Evolutionary conservation across 2,329 filamentous ascomycete species (phyloP).

Genomic region (Madurella fahalii): DNA sequence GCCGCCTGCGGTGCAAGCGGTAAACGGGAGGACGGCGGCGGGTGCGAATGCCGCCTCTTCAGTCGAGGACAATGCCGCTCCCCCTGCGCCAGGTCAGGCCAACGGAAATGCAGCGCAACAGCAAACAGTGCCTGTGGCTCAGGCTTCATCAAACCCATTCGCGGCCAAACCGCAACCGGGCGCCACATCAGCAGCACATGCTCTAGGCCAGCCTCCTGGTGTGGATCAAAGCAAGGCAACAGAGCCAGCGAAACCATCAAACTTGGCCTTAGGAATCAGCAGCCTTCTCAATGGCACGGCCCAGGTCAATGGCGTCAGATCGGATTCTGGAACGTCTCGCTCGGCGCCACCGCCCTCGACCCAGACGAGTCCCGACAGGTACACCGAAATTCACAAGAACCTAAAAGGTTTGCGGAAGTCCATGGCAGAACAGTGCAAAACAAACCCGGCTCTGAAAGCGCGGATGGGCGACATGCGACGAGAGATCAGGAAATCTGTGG

Average conservation of each 20-base stretch:
- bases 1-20: constrained; percentile 12
- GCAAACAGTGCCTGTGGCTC: neutral
- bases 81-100: neutral
- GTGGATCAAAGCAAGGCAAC: constrained; percentile 1
- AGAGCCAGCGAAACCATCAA: constrained; percentile 5
- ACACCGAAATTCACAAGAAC: constrained; percentile 59
- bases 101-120: constrained; percentile 1
- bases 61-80: neutral
- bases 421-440: constrained; percentile 51
- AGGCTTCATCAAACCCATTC: neutral
- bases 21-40: constrained; percentile 3
- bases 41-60: neutral
- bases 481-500: constrained; percentile 66
- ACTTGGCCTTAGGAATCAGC: constrained; percentile 6
- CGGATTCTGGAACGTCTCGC: constrained; percentile 4
- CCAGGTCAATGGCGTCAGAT: constrained; percentile 8
- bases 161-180: constrained; percentile 1
- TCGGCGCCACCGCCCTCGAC: neutral
- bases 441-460: constrained; percentile 56
- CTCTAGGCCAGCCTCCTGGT: neutral
- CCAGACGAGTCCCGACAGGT: constrained; percentile 39
- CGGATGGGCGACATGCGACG: constrained; percentile 68
- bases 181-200: neutral
- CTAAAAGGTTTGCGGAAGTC: constrained; percentile 54
- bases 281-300: constrained; percentile 10